A percentile compares a stretch with the other conserved stretches of the same genome.
phyloP scores from a whole-genome alignment of 345 rosid species.

The Gossypium turneri region DNA sequence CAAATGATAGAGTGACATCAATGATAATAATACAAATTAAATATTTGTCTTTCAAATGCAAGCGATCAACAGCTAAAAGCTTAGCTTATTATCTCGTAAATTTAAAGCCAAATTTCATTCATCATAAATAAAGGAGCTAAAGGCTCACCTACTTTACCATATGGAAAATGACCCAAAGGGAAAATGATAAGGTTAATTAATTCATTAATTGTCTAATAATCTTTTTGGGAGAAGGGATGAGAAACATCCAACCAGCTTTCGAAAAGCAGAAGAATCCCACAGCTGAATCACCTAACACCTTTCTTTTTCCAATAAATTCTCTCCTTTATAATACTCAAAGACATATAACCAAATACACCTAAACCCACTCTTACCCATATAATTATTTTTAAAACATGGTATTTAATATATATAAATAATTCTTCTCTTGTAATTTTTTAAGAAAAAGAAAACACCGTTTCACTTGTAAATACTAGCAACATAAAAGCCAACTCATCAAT shows the following conservation, averaged over 20 bases:
- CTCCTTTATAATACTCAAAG: too few relatives aligned
- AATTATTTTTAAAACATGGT: too few relatives aligned
- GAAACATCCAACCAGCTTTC: background rate
- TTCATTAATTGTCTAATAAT: background rate
- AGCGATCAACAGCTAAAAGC: background rate
- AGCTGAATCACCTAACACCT: slow-evolving; percentile 13
- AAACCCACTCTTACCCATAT: too few relatives aligned
- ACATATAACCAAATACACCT: too few relatives aligned
- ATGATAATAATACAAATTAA: background rate
- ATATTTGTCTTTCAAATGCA: slow-evolving; percentile 2
- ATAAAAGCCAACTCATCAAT: too few relatives aligned
- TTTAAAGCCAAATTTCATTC: slow-evolving; percentile 21
- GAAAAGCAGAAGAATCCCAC: too few relatives aligned
- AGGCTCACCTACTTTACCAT: slow-evolving; percentile 26
- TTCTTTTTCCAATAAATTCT: background rate
- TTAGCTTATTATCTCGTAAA: slow-evolving; percentile 16
- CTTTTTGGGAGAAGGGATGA: slow-evolving; percentile 1
- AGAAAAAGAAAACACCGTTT: too few relatives aligned
- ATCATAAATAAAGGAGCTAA: slow-evolving; percentile 11
- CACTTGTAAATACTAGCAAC: too few relatives aligned
- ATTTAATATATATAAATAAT: too few relatives aligned
- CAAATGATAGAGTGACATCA: slow-evolving; percentile 13
- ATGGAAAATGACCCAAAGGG: slow-evolving; percentile 19
- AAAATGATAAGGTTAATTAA: slow-evolving; percentile 20
- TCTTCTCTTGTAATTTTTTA: too few relatives aligned